Evolutionary conservation across 768 basidiomycete species (phyloP).

Genomic region (Amylocystis lapponica): DNA sequence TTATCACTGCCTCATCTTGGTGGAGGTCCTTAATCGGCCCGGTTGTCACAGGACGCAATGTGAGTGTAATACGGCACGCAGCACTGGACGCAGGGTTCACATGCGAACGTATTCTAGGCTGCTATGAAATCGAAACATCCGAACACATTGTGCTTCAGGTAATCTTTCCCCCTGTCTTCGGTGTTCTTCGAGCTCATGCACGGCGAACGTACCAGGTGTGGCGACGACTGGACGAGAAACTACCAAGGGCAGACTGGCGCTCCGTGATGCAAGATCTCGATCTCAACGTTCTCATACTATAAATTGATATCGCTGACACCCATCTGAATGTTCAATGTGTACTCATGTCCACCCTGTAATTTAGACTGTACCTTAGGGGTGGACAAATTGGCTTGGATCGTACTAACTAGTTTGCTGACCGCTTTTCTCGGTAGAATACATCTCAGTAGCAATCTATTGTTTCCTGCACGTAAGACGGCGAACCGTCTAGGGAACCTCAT

Average conservation of each 20-base stretch:
- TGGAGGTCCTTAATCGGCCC: slow-evolving; percentile 5
- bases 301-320: background rate
- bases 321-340: background rate
- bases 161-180: slow-evolving; percentile 10
- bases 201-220: slow-evolving; percentile 21
- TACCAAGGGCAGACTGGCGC: slow-evolving; percentile 26
- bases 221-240: slow-evolving; percentile 30
- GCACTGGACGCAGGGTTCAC: background rate
- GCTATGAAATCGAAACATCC: slow-evolving; percentile 34
- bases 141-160: slow-evolving; percentile 30
- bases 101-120: slow-evolving; percentile 16
- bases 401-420: too few species aligned
- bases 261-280: slow-evolving; percentile 31
- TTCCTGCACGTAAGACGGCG: too few species aligned
- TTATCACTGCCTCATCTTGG: slow-evolving; percentile 1
- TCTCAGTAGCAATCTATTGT: too few species aligned
- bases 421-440: too few species aligned
- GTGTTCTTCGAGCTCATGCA: slow-evolving; percentile 12
- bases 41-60: slow-evolving; percentile 20
- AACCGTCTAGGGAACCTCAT: too few species aligned
- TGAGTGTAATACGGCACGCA: slow-evolving; percentile 14
- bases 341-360: background rate
- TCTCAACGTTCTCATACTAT: slow-evolving; percentile 18
- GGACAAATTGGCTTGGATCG: too few species aligned
- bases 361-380: too few species aligned